A percentile compares a stretch with the other conserved stretches of the same genome.
phyloP scores from a whole-genome alignment of 306 rosid species.

The Medicago arabica region DNA sequence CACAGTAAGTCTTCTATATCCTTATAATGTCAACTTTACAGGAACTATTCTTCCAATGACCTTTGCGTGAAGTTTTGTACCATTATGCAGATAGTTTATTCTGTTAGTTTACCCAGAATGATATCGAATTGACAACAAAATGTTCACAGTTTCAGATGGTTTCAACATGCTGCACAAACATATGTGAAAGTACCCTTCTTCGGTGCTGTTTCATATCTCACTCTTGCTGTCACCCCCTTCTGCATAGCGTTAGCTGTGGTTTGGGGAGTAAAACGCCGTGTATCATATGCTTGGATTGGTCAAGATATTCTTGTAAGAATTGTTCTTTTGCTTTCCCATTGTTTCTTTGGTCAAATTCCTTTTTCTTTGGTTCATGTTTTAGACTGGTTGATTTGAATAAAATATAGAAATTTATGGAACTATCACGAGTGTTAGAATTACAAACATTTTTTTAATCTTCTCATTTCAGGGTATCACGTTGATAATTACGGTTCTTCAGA shows the following conservation, averaged over 20 bases:
- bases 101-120: not conserved
- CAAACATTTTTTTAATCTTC: not conserved
- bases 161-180: slow-evolving; percentile 76
- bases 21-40: not conserved
- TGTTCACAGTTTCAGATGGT: slow-evolving; percentile 90
- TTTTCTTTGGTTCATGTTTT: slow-evolving; percentile 6
- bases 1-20: slow-evolving; percentile 62
- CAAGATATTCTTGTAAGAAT: slow-evolving; percentile 96
- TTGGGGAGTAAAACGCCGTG: slow-evolving; percentile 79
- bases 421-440: slow-evolving; percentile 20
- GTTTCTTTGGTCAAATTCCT: slow-evolving; percentile 22
- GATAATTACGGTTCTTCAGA: slow-evolving; percentile 95
- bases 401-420: slow-evolving; percentile 29
- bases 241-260: slow-evolving; percentile 81
- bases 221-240: slow-evolving; percentile 92
- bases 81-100: slow-evolving; percentile 8
- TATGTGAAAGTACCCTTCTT: slow-evolving; percentile 79
- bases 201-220: slow-evolving; percentile 90
- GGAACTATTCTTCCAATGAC: not conserved
- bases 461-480: slow-evolving; percentile 76
- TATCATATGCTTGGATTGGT: slow-evolving; percentile 90
- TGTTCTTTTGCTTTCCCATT: slow-evolving; percentile 20
- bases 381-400: slow-evolving; percentile 27
- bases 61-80: slow-evolving; percentile 10
- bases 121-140: slow-evolving; percentile 54